phyloP scores from a whole-genome alignment of 768 basidiomycete species.

The Pleurotus cornucopiae region DNA sequence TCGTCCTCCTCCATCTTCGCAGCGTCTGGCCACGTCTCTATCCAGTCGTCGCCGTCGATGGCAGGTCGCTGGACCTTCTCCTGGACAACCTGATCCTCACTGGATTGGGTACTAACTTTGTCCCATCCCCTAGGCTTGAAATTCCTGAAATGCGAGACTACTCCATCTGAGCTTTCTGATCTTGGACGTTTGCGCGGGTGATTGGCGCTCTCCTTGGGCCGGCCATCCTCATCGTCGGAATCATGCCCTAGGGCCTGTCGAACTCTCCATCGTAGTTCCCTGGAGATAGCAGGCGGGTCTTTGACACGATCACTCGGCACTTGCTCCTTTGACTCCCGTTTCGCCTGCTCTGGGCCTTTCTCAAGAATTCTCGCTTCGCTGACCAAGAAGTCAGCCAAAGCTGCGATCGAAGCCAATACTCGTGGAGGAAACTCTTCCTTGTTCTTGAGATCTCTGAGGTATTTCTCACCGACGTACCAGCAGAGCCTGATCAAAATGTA shows the following conservation, averaged over 20 bases:
- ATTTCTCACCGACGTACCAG: conserved; percentile 88
- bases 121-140: conserved; percentile 73
- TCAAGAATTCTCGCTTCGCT: conserved; percentile 73
- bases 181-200: conserved; percentile 33
- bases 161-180: conserved; percentile 18
- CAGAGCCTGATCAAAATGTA: conserved; percentile 53
- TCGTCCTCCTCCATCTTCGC: conserved; percentile 26
- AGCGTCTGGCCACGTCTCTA: conserved; percentile 38
- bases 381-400: conserved; percentile 76
- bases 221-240: conserved; percentile 62
- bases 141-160: conserved; percentile 45
- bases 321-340: conserved; percentile 76
- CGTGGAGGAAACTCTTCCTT: conserved; percentile 36
- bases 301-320: conserved; percentile 79
- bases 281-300: conserved; percentile 74
- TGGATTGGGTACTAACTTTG: conserved; percentile 34
- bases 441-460: conserved; percentile 65
- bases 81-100: conserved; percentile 34
- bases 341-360: conserved; percentile 61
- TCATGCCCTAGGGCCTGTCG: conserved; percentile 53
- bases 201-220: conserved; percentile 22
- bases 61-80: conserved; percentile 32
- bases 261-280: conserved; percentile 84
- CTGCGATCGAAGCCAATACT: conserved; percentile 65
- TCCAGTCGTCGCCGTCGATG: conserved; percentile 37